Percentiles rank a stretch among this genome's conserved stretches.
These are phyloP conservation scores for Aureobasidium melanogenum DNA, from an alignment of 2,329 filamentous ascomycete species.

Conservation along the genomic window DNA sequence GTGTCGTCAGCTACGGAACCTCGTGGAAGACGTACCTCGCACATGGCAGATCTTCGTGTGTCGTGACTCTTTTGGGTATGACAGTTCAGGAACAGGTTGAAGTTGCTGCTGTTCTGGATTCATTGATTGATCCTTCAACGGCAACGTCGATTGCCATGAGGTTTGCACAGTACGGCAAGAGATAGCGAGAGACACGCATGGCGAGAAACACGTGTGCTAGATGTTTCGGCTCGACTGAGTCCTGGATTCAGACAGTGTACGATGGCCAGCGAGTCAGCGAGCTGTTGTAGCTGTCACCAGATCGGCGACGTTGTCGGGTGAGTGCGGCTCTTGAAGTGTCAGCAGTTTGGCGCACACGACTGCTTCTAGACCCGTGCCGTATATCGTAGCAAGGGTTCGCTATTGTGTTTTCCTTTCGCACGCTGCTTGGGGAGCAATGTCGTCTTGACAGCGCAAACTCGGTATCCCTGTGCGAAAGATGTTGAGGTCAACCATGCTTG, in stretches of 20 bases:
- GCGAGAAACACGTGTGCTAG: not conserved
- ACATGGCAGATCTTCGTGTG: not conserved
- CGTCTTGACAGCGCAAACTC: not conserved
- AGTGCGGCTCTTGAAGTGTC: not conserved
- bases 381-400: not conserved
- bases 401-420: not conserved
- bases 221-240: not conserved
- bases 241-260: not conserved
- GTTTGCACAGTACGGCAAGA: not conserved
- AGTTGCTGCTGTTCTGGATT: slow-evolving; percentile 3
- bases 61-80: not conserved
- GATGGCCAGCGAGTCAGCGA: too few relatives aligned
- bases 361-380: not conserved
- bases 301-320: not conserved
- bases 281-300: not conserved
- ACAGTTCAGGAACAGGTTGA: not conserved
- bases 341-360: not conserved
- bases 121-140: not conserved
- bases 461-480: too few relatives aligned
- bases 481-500: too few relatives aligned
- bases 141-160: not conserved
- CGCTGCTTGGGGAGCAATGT: not conserved
- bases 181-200: not conserved
- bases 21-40: not conserved
- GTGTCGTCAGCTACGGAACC: not conserved